A percentile compares a stretch with the other conserved stretches of the same genome.
Conservation (phyloP, 2,329 filamentous ascomycete genomes). For the Colletotrichum cuscutae region DNA sequence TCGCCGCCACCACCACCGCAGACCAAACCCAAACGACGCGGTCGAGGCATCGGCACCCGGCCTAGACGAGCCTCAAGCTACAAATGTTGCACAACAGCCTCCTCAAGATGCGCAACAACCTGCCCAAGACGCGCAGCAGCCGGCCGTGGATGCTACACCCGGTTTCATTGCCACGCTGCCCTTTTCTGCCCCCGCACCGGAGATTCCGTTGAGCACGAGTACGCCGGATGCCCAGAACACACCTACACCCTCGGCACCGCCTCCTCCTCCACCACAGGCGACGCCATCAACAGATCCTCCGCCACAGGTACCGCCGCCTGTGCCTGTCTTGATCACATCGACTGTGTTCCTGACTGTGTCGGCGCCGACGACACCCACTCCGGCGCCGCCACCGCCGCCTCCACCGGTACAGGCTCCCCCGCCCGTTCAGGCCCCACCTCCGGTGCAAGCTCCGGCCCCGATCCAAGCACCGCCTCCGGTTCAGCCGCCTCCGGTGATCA, state of each 20-base stretch:
- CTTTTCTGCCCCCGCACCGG: background rate
- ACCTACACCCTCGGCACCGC: background rate
- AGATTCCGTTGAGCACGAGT: background rate
- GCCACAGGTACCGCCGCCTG: background rate
- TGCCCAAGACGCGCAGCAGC: constrained; percentile 1
- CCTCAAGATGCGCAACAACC: constrained; percentile 3
- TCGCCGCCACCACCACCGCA: constrained; percentile 21
- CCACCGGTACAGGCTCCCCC: background rate
- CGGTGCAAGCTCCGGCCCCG: background rate
- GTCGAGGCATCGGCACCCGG: background rate
- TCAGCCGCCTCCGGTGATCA: background rate
- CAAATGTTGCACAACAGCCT: background rate
- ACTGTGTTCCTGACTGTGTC: background rate
- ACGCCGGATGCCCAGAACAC: background rate
- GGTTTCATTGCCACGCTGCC: constrained; percentile 30
- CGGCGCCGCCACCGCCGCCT: background rate
- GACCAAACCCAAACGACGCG: background rate
- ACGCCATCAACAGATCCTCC: background rate
- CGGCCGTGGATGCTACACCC: background rate
- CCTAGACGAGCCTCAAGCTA: background rate
- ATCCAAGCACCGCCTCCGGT: background rate
- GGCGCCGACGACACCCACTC: background rate
- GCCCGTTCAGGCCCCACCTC: background rate
- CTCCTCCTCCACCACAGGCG: background rate
- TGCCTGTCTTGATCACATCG: background rate